phyloP scores from a whole-genome alignment of 306 rosid genomes.

The Echinosophora koreensis region DNA sequence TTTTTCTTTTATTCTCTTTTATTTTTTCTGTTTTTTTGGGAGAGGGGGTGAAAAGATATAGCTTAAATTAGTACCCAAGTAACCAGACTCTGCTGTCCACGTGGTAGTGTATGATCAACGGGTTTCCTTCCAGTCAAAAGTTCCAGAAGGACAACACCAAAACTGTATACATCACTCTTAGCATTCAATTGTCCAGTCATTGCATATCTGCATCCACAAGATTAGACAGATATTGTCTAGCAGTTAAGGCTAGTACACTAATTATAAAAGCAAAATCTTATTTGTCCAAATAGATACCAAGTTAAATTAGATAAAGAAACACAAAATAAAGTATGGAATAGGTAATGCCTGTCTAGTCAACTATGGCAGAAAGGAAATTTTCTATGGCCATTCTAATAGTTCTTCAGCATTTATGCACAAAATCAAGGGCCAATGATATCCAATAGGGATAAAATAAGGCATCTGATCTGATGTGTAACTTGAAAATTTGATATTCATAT shows the following conservation, averaged over 20 bases:
- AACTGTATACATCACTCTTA: constrained; percentile 95
- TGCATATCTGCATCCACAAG: constrained; percentile 77
- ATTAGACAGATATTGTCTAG: constrained; percentile 33
- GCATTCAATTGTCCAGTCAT: constrained; percentile 98
- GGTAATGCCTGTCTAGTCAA: constrained; percentile 12
- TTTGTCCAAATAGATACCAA: constrained; percentile 31
- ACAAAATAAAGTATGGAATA: constrained; percentile 15
- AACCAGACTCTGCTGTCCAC: constrained; percentile 95
- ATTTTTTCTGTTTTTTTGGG: no score
- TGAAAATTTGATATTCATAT: constrained; percentile 21
- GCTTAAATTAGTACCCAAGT: constrained; percentile 78
- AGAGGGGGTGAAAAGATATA: neutral
- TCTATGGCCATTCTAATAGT: constrained; percentile 32
- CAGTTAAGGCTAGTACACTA: constrained; percentile 18
- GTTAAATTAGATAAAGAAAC: constrained; percentile 31
- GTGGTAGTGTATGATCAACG: constrained; percentile 92
- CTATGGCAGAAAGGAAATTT: constrained; percentile 33
- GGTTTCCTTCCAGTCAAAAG: constrained; percentile 96
- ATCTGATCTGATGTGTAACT: constrained; percentile 26
- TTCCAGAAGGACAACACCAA: constrained; percentile 93
- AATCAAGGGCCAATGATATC: constrained; percentile 15
- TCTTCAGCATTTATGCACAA: constrained; percentile 27
- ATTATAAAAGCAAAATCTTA: neutral
- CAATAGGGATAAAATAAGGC: constrained; percentile 24
- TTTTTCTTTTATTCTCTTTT: neutral